Evolutionary conservation across 2,329 filamentous ascomycete species (phyloP).

Genomic region (Neonectria neomacrospora): DNA sequence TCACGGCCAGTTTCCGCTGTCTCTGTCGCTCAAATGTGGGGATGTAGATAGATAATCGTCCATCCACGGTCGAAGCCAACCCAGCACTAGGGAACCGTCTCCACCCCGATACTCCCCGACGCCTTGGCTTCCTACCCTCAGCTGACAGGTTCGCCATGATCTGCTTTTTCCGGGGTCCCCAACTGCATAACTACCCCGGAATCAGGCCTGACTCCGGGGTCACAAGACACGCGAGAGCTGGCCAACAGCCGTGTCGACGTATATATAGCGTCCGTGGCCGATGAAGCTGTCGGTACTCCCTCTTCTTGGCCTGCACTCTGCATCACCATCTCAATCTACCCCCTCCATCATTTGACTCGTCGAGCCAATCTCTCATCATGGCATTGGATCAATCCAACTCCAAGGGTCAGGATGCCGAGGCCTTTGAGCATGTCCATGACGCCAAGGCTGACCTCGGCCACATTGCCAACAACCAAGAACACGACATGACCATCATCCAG

Average conservation of each 20-base stretch:
- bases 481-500: slow-evolving; percentile 19
- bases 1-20: not conserved
- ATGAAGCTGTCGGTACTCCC: not conserved
- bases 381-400: slow-evolving; percentile 15
- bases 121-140: not conserved
- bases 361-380: slow-evolving; percentile 1
- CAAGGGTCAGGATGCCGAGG: slow-evolving; percentile 19
- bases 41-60: not conserved
- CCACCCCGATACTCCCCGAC: slow-evolving; percentile 33
- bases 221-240: slow-evolving; percentile 6
- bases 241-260: not conserved
- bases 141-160: slow-evolving; percentile 12
- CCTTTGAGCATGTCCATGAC: slow-evolving; percentile 26
- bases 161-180: slow-evolving; percentile 31
- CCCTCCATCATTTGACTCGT: too few relatives aligned
- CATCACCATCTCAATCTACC: not conserved
- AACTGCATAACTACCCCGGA: slow-evolving; percentile 25
- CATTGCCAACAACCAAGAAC: slow-evolving; percentile 28
- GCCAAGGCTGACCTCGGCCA: slow-evolving; percentile 15
- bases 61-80: slow-evolving; percentile 4
- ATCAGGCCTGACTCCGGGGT: slow-evolving; percentile 11
- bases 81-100: slow-evolving; percentile 8
- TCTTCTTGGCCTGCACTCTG: too few relatives aligned
- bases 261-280: slow-evolving; percentile 21
- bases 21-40: not conserved